Conservation (phyloP, 192 early-diverging fungal genomes). For the Mortierella antarctica region DNA sequence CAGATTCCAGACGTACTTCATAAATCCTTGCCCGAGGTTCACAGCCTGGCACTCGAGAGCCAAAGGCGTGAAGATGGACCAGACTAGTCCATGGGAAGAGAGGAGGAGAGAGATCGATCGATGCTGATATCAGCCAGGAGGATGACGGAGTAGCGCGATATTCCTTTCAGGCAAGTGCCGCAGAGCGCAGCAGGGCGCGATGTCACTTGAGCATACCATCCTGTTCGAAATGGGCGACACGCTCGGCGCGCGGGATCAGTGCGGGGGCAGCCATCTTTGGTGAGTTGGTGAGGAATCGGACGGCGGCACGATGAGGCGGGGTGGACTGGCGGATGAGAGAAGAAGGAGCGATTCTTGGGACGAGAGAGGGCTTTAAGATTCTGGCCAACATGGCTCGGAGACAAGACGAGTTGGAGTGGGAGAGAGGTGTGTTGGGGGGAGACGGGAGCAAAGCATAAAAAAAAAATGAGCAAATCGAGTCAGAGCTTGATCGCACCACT, state of each 20-base stretch:
- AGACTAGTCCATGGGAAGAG: slow-evolving; percentile 56
- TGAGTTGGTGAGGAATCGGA: slow-evolving; percentile 7
- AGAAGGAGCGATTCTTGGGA: slow-evolving; percentile 9
- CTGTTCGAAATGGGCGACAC: slow-evolving; percentile 64
- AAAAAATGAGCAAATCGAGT: slow-evolving; percentile 1
- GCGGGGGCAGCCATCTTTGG: slow-evolving; percentile 19
- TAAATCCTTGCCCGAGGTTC: slow-evolving; percentile 92
- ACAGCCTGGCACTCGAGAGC: slow-evolving; percentile 86
- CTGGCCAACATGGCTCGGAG: slow-evolving; percentile 19
- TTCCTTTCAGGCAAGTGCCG: background rate
- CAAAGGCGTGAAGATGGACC: slow-evolving; percentile 90
- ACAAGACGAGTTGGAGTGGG: background rate
- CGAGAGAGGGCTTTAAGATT: slow-evolving; percentile 20
- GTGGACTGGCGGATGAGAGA: slow-evolving; percentile 6
- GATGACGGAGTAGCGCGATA: background rate
- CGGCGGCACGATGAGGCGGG: background rate
- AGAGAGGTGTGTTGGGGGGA: background rate
- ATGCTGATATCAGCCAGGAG: background rate
- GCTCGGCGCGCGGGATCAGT: slow-evolving; percentile 45
- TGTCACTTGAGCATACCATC: slow-evolving; percentile 56
- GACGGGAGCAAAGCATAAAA: background rate
- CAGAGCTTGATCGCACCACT: background rate
- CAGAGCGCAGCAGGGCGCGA: no score
- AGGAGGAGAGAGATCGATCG: background rate
- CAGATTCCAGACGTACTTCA: slow-evolving; percentile 64